phyloP scores from a whole-genome alignment of 2,329 filamentous ascomycete genomes.

The Pseudocercospora crystallina region DNA sequence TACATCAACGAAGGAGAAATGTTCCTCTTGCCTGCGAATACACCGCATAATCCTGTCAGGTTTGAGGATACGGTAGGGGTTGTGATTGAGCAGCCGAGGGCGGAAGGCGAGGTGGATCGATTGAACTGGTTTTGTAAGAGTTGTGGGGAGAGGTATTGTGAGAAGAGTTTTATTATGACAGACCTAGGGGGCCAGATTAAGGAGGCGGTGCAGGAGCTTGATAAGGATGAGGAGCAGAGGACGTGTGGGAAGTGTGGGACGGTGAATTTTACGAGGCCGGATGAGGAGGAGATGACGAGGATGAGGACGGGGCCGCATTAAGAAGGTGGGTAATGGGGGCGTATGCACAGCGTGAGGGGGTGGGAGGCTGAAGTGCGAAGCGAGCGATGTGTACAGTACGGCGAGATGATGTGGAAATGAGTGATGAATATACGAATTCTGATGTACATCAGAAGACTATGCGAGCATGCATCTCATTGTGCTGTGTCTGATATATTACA shows the following conservation, averaged over 20 bases:
- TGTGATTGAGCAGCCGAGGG: conserved; percentile 83
- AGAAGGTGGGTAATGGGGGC: too few species aligned
- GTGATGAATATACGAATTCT: too few species aligned
- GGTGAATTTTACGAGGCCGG: conserved; percentile 70
- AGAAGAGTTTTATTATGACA: conserved; percentile 82
- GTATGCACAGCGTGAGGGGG: too few species aligned
- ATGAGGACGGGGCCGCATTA: conserved; percentile 25
- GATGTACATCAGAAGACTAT: too few species aligned
- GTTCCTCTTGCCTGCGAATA: conserved; percentile 89
- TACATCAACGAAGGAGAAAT: conserved; percentile 90
- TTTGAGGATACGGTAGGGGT: conserved; percentile 93
- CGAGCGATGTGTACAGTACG: too few species aligned
- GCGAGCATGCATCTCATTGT: too few species aligned
- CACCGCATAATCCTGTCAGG: conserved; percentile 92
- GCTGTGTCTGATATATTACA: too few species aligned
- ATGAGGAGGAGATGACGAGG: conserved; percentile 36
- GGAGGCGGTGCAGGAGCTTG: conserved; percentile 80
- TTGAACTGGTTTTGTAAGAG: conserved; percentile 86
- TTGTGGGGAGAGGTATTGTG: conserved; percentile 74
- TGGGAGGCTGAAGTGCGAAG: too few species aligned
- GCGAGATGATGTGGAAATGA: too few species aligned
- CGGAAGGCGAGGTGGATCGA: conserved; percentile 67
- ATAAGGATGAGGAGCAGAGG: conserved; percentile 67
- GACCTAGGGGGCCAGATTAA: conserved; percentile 95
- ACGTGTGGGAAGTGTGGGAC: conserved; percentile 75